phyloP scores from a whole-genome alignment of 169 alveolate genomes.

The Fabrea salina region DNA sequence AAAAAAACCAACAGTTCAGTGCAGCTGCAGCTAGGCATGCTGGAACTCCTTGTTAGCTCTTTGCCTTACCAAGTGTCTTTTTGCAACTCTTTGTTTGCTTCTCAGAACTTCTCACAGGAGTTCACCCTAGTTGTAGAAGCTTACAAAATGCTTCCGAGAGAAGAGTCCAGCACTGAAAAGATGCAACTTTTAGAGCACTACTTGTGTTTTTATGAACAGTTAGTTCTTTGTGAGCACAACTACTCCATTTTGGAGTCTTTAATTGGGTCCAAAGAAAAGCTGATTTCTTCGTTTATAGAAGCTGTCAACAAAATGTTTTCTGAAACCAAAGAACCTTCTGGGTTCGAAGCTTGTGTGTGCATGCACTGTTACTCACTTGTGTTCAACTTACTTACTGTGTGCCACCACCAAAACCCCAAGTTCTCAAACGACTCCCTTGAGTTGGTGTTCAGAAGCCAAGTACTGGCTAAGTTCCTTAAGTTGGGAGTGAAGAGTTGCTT shows the following conservation, averaged over 20 bases:
- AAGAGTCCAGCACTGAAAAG: neutral
- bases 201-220: neutral
- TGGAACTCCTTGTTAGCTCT: neutral
- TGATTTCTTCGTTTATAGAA: neutral
- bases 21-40: neutral
- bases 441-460: neutral
- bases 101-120: neutral
- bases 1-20: neutral
- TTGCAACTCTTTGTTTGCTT: neutral
- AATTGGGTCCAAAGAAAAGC: neutral
- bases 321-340: neutral
- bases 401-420: neutral
- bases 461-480: neutral
- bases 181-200: neutral
- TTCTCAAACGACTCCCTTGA: neutral
- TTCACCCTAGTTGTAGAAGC: neutral
- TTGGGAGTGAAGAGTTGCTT: neutral
- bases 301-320: neutral
- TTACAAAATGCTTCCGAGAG: neutral
- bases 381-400: neutral
- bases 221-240: neutral
- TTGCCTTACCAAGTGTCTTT: neutral
- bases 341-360: neutral
- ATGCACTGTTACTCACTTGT: neutral
- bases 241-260: neutral